These are phyloP conservation scores for Ceratocystis cacaofunesta DNA, from an alignment of 2,329 filamentous ascomycete genomes.

Conservation along the genomic window DNA sequence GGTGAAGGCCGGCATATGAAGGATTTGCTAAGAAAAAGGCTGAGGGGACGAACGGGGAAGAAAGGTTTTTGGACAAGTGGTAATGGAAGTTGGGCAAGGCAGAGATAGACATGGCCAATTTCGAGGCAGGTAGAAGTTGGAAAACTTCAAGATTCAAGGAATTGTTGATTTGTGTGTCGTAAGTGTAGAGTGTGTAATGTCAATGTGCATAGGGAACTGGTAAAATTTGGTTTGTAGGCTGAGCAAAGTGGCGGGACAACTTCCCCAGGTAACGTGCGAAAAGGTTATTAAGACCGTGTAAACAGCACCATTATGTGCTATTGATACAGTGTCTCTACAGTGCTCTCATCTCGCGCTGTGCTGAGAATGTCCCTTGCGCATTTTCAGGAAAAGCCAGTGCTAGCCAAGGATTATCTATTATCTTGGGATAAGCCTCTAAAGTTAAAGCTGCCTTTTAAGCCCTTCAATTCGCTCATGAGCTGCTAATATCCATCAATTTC, in stretches of 20 bases:
- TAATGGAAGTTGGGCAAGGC: not conserved
- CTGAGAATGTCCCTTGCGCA: slow-evolving; percentile 3
- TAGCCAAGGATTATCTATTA: not conserved
- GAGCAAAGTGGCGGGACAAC: not conserved
- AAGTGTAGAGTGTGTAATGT: not conserved
- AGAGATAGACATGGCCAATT: no score
- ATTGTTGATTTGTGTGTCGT: not conserved
- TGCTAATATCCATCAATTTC: not conserved
- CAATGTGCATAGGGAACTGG: not conserved
- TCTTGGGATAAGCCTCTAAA: slow-evolving; percentile 2
- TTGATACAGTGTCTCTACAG: not conserved
- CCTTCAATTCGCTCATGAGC: slow-evolving; percentile 4
- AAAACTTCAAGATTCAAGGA: no score
- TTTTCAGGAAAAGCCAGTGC: not conserved
- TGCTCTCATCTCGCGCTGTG: not conserved
- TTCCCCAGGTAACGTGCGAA: not conserved
- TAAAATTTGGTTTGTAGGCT: not conserved
- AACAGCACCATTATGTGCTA: no score
- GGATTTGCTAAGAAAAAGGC: not conserved
- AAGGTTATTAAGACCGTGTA: not conserved
- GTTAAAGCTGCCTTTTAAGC: slow-evolving; percentile 1
- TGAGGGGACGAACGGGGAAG: not conserved
- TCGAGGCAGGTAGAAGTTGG: not conserved
- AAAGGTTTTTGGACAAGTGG: no score
- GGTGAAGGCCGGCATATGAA: not conserved